Percentiles rank a stretch among this genome's conserved stretches.
Conservation (phyloP, 495 filamentous ascomycete species). For the Aspergillus bridgeri region DNA sequence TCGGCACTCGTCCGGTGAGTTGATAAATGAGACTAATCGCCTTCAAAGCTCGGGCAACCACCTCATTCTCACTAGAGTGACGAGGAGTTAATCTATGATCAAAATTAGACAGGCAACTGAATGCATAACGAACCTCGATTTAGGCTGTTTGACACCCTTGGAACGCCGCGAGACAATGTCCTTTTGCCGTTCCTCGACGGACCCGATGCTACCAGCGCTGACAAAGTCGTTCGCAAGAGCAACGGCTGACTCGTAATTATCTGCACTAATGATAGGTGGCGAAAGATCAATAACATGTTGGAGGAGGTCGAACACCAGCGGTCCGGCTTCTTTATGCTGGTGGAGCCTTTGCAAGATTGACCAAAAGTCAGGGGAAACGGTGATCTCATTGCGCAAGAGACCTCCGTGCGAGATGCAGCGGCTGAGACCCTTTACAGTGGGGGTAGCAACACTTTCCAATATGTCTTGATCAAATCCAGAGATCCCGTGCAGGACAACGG, state of each 20-base stretch:
- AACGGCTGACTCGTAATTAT: slow-evolving; percentile 90
- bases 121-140: slow-evolving; percentile 50
- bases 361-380: slow-evolving; percentile 97
- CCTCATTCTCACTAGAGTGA: slow-evolving; percentile 59
- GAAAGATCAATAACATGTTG: slow-evolving; percentile 63
- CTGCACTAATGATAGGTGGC: slow-evolving; percentile 77
- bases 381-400: slow-evolving; percentile 82
- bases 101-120: not conserved
- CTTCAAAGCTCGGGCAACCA: slow-evolving; percentile 73
- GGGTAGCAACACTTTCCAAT: slow-evolving; percentile 68
- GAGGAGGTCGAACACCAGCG: slow-evolving; percentile 78
- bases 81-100: not conserved
- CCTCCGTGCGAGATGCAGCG: slow-evolving; percentile 73
- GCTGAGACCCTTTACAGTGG: slow-evolving; percentile 73
- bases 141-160: slow-evolving; percentile 55
- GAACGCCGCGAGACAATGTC: slow-evolving; percentile 53
- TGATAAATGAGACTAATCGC: slow-evolving; percentile 76
- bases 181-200: slow-evolving; percentile 72
- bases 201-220: slow-evolving; percentile 76
- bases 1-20: slow-evolving; percentile 75
- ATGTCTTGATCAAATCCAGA: slow-evolving; percentile 78
- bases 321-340: slow-evolving; percentile 60
- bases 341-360: slow-evolving; percentile 77
- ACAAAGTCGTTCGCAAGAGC: slow-evolving; percentile 86
- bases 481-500: slow-evolving; percentile 88